These are phyloP conservation scores for Neoboletus brunneissimus DNA, from an alignment of 768 basidiomycete genomes.

Conservation along the genomic window DNA sequence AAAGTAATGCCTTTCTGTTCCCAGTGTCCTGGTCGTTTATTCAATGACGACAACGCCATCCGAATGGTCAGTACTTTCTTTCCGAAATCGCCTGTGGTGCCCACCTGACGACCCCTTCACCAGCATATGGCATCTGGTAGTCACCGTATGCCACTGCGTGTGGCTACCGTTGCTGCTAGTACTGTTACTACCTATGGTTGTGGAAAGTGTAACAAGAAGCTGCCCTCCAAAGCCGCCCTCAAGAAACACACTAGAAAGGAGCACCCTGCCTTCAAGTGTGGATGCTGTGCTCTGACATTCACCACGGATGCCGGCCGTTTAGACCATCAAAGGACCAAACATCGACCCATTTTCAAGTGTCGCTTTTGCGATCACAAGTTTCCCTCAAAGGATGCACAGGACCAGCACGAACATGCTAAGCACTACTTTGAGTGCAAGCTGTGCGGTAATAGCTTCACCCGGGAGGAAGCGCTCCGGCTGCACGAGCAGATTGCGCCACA, in stretches of 20 bases:
- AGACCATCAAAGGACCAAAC: constrained; percentile 13
- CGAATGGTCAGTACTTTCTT: constrained; percentile 14
- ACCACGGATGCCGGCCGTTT: not conserved
- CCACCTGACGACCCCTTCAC: not conserved
- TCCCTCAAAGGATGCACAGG: not conserved
- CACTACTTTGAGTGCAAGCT: constrained; percentile 1
- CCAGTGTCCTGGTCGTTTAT: constrained; percentile 18
- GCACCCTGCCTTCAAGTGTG: constrained; percentile 22
- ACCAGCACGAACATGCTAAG: constrained; percentile 11
- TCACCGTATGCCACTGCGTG: not conserved
- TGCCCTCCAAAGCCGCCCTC: constrained; percentile 10
- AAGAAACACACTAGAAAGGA: constrained; percentile 14
- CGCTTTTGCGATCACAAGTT: constrained; percentile 3
- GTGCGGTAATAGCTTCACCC: not conserved
- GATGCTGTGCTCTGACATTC: constrained; percentile 14
- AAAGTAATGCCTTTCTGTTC: constrained; percentile 19
- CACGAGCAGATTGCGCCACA: constrained; percentile 1
- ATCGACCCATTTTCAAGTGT: constrained; percentile 11
- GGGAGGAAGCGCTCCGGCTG: not conserved
- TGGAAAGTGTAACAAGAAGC: constrained; percentile 1
- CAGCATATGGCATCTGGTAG: constrained; percentile 15
- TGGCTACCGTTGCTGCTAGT: not conserved
- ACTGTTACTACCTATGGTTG: not conserved
- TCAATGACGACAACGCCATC: constrained; percentile 9
- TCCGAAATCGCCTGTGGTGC: not conserved